Evolutionary conservation across 768 basidiomycete species (phyloP), one percentile per base, ranked within the genome.

Genomic region (Chlorophyllum brunneum): DNA sequence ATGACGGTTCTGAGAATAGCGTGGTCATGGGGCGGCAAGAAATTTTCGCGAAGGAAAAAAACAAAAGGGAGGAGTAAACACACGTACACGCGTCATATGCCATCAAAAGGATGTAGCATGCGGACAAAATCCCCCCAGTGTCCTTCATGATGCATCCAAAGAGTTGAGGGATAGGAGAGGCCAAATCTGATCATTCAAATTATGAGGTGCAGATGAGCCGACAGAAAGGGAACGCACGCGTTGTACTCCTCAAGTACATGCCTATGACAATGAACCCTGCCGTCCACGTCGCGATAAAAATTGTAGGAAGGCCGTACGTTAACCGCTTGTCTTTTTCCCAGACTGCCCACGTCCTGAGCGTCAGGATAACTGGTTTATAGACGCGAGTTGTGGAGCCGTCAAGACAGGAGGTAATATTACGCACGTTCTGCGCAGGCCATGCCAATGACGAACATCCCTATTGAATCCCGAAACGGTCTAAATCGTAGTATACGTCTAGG

Each of bases 291-390:
- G 43, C 3, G 27, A 18, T 9, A 22, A 53, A 53, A 18, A 53
- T 33, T 15, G 22, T 22, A 10, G 44, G 51, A 6, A 53, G 44
- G 29, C 26, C 43, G 18, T 45, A 45, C 11, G 36, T 29, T 15
- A 53, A 22, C 5, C 44, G 34, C 31, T 31, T 45, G 27, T 53
- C 43, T 22, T 46, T 53, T 31, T 53, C 44, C 51, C 51, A 53
- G 43, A 53, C 51, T 16, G 50, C 50, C 43, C 44, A 53, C 3
- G 51, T 53, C 44, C 51, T 53, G 36, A 53, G 51, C 31, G 44
- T 51, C 5, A 56, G 36, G 20, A 56, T 45, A 15, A 56, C 55
- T 56, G 18, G 15, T 1, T 29, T 16, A 29, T 23, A 44, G n/a
- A 11, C 30, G 15, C 47, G 27, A 56, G 37, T 20, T 26, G 22